These are phyloP conservation scores for Fusarium tjaetaba DNA, from an alignment of 2,329 filamentous ascomycete species.

Conservation along the genomic window DNA sequence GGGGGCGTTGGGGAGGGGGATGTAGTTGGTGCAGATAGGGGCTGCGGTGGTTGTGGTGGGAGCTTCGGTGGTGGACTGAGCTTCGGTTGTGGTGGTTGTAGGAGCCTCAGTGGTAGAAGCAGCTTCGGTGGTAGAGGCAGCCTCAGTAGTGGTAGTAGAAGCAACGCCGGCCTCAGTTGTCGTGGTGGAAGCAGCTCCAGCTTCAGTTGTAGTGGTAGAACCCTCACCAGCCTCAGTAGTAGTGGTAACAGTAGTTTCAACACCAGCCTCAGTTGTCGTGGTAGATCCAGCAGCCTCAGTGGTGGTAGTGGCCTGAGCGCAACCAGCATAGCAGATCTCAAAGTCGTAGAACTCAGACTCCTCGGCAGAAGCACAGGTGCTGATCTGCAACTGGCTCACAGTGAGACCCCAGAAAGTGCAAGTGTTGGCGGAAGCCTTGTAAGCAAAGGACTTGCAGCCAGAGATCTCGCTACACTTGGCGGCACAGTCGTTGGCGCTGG, in stretches of 20 bases:
- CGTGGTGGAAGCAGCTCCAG: not conserved
- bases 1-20: not conserved
- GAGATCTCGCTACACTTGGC: not conserved
- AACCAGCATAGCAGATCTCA: not conserved
- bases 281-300: not conserved
- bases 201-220: not conserved
- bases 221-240: not conserved
- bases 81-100: not conserved
- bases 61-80: slow-evolving; percentile 1
- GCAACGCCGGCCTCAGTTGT: not conserved
- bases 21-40: slow-evolving; percentile 17
- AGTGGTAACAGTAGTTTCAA: not conserved
- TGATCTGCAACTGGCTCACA: not conserved
- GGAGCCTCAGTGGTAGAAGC: not conserved
- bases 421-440: not conserved
- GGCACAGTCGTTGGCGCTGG: not conserved
- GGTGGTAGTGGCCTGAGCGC: not conserved
- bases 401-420: not conserved
- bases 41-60: slow-evolving; percentile 1
- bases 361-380: not conserved
- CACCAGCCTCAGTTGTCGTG: not conserved
- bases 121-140: not conserved
- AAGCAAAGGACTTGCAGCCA: not conserved
- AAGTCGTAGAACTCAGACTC: not conserved
- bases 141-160: not conserved